phyloP scores from a whole-genome alignment of 768 basidiomycete genomes.

The Neoboletus subvelutipes region DNA sequence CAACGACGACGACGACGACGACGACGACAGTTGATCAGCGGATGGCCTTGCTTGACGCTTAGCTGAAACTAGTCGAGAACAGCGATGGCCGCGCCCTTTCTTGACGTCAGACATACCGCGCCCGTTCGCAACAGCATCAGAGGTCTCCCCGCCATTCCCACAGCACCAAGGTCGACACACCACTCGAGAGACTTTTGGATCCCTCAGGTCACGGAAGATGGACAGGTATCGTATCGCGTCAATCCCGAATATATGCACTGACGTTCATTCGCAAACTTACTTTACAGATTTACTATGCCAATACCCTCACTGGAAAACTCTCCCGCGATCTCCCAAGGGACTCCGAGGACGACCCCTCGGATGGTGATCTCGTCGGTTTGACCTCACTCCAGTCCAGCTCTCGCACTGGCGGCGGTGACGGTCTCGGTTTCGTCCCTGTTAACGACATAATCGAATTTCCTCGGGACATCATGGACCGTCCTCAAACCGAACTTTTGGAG shows the following conservation, averaged over 20 bases:
- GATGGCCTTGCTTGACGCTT: slow-evolving; percentile 3
- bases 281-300: slow-evolving; percentile 86
- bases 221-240: slow-evolving; percentile 58
- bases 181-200: slow-evolving; percentile 81
- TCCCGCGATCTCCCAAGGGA: slow-evolving; percentile 81
- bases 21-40: not conserved
- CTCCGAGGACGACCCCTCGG: slow-evolving; percentile 53
- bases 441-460: slow-evolving; percentile 8
- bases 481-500: not conserved
- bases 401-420: slow-evolving; percentile 48
- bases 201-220: slow-evolving; percentile 75
- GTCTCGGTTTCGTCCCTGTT: slow-evolving; percentile 42
- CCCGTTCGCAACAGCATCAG: slow-evolving; percentile 23
- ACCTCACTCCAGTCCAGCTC: slow-evolving; percentile 50
- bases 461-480: not conserved
- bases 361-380: slow-evolving; percentile 55
- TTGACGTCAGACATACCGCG: slow-evolving; percentile 4
- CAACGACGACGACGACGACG: slow-evolving; percentile 17
- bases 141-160: slow-evolving; percentile 32
- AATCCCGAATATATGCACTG: not conserved
- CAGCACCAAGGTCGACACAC: slow-evolving; percentile 1
- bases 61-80: slow-evolving; percentile 3
- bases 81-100: slow-evolving; percentile 20
- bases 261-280: not conserved
- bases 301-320: slow-evolving; percentile 77